phyloP scores from a whole-genome alignment of 306 rosid species.

The Boehmeria nivea region DNA sequence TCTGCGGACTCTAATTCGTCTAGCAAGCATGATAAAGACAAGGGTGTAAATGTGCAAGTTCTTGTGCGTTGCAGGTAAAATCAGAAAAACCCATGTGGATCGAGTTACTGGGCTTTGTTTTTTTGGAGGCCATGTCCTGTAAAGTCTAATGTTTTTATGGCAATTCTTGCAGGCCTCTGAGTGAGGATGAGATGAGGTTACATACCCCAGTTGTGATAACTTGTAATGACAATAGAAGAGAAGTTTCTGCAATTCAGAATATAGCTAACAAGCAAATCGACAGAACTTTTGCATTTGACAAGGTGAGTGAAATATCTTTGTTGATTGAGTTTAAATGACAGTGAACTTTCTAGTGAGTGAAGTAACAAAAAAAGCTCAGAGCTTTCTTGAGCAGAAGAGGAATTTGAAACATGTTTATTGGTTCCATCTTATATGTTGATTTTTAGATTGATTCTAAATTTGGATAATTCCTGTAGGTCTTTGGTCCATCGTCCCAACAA shows the following conservation, averaged over 20 bases:
- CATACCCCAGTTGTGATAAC: slow-evolving; percentile 95
- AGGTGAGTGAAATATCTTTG: slow-evolving; percentile 39
- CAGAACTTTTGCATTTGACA: slow-evolving; percentile 84
- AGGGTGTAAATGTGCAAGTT: slow-evolving; percentile 98
- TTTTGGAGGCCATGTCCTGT: neutral
- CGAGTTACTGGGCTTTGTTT: slow-evolving; percentile 4
- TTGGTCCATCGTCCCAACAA: slow-evolving; percentile 92
- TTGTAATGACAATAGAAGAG: slow-evolving; percentile 73
- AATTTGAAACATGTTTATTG: neutral
- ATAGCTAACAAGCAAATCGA: slow-evolving; percentile 99
- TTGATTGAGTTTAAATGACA: no score
- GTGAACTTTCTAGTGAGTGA: no score
- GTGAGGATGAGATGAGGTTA: slow-evolving; percentile 77
- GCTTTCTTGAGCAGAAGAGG: neutral
- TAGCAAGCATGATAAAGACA: slow-evolving; percentile 72
- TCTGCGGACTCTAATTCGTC: slow-evolving; percentile 86
- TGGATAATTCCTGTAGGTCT: slow-evolving; percentile 55
- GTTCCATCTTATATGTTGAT: neutral
- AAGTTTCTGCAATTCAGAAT: slow-evolving; percentile 79
- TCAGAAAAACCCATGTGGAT: slow-evolving; percentile 14
- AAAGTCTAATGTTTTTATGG: slow-evolving; percentile 19
- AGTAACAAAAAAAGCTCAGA: no score
- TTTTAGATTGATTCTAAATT: slow-evolving; percentile 23
- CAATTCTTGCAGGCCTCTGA: slow-evolving; percentile 65
- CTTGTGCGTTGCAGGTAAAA: slow-evolving; percentile 93